Conservation (phyloP, 2,329 filamentous ascomycete species). For the Monilinia fructigena region DNA sequence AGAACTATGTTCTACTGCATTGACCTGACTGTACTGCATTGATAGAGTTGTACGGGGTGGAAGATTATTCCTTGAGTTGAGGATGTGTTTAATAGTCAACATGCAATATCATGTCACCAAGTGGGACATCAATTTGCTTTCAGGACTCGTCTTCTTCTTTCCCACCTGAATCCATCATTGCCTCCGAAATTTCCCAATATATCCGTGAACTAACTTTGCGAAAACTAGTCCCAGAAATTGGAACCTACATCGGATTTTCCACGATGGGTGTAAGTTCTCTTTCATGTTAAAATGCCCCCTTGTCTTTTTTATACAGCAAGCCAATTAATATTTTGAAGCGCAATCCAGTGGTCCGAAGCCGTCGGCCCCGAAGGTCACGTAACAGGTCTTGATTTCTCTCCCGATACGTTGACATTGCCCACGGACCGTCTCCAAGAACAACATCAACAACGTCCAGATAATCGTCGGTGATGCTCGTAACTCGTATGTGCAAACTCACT, state of each 20-base stretch:
- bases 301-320: too few species aligned
- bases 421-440: constrained; percentile 43
- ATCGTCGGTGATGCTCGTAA: constrained; percentile 48
- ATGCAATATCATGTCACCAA: background rate
- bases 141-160: too few species aligned
- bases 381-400: constrained; percentile 47
- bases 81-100: background rate
- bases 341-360: constrained; percentile 29
- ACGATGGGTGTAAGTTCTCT: constrained; percentile 25
- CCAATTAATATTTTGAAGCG: background rate
- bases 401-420: constrained; percentile 46
- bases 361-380: constrained; percentile 36
- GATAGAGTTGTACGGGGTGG: background rate
- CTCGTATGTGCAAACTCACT: constrained; percentile 41
- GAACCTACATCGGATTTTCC: constrained; percentile 37
- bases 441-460: constrained; percentile 48
- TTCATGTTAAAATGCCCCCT: too few species aligned
- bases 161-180: background rate
- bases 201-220: background rate
- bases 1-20: constrained; percentile 26
- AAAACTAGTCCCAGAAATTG: constrained; percentile 36
- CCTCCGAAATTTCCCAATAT: background rate
- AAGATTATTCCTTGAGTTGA: background rate
- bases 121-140: background rate
- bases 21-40: background rate